phyloP scores from a whole-genome alignment of 129 eudicot species.

The Saposhnikovia divaricata region DNA sequence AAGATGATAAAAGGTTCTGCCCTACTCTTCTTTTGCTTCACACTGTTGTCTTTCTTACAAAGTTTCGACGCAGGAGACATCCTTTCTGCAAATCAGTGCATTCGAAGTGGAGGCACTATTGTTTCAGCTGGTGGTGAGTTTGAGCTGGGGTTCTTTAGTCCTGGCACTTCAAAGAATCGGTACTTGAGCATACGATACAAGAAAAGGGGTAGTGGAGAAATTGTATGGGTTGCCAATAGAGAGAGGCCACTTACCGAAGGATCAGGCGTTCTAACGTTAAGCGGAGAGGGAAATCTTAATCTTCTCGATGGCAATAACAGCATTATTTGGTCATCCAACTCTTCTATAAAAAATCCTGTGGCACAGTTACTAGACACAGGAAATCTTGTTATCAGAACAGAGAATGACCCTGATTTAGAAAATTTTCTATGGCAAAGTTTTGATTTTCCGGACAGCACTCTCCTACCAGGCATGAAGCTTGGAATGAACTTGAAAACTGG shows the following conservation, averaged over 20 bases:
- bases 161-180: neutral
- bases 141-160: conserved; percentile 14
- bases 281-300: neutral
- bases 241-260: neutral
- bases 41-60: too few relatives aligned
- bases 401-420: neutral
- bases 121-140: conserved; percentile 15
- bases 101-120: conserved; percentile 4
- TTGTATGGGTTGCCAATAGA: conserved; percentile 20
- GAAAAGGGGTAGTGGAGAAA: neutral
- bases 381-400: conserved; percentile 13
- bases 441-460: conserved; percentile 3
- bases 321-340: conserved; percentile 20
- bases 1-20: too few relatives aligned
- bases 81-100: conserved; percentile 7
- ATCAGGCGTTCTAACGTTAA: conserved; percentile 3
- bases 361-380: conserved; percentile 12
- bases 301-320: neutral
- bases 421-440: conserved; percentile 16
- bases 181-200: conserved; percentile 17
- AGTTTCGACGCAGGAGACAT: conserved; percentile 4
- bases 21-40: too few relatives aligned
- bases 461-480: conserved; percentile 10
- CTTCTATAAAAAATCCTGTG: neutral
- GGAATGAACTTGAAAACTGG: neutral